Percentiles rank a stretch among this genome's conserved stretches.
Conservation (phyloP, 176 grass and related monocot species). For the Olyra latifolia region DNA sequence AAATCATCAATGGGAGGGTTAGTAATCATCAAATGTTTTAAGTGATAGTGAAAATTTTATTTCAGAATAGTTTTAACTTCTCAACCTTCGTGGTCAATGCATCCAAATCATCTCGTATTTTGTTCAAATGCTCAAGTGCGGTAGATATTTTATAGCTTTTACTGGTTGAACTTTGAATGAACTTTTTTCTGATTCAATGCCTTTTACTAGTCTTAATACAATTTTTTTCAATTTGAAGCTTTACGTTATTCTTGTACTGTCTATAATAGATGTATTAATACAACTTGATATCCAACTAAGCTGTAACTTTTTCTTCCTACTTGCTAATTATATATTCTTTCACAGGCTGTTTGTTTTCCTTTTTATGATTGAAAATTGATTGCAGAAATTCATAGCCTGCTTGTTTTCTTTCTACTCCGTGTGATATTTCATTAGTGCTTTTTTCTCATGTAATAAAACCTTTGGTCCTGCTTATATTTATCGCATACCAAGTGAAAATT, state of each 20-base stretch:
- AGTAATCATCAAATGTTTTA: no score
- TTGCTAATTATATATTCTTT: neutral
- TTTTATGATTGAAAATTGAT: neutral
- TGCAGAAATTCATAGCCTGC: no score
- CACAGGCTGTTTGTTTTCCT: neutral
- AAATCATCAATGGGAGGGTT: no score
- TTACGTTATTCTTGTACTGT: neutral
- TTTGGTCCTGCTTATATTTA: neutral
- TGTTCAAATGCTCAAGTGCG: neutral
- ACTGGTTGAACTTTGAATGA: no score
- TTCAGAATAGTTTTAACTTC: neutral
- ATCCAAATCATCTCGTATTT: neutral
- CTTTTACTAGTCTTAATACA: no score
- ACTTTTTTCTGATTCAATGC: no score
- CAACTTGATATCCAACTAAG: neutral
- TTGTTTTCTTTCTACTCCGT: neutral
- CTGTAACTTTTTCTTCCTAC: neutral
- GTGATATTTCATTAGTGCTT: neutral
- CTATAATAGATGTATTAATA: neutral
- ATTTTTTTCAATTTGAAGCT: neutral
- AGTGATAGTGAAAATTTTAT: neutral
- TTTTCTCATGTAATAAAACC: neutral
- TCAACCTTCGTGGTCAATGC: neutral
- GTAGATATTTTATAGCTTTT: neutral
- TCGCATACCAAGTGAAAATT: neutral